Evolutionary conservation across 768 basidiomycete genomes (phyloP), one percentile per base, ranked within the genome.

Genomic region (Royoungia palumana): DNA sequence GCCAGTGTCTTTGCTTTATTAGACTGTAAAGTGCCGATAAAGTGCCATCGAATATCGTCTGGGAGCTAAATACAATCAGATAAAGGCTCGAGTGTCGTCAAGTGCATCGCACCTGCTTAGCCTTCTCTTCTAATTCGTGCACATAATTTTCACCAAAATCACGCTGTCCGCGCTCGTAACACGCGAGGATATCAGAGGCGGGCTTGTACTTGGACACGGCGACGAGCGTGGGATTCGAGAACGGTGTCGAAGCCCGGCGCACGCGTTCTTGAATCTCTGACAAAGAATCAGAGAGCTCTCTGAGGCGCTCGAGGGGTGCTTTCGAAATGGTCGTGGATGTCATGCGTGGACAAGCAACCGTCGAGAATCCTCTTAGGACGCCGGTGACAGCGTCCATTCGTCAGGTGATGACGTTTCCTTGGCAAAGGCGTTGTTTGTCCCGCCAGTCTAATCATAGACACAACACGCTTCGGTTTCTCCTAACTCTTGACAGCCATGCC

Each of bases 91-190:
- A 34, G 22, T 2, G n/a, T 21, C 27, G 24, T 6, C 5, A 22
- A 36, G 37, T 28, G 19, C 10, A 35, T 69, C 79, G 53, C 64
- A 89, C 88, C 60, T 77, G 72, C 49, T 71, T 72, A 0, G 93
- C 90, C 64, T 96, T 96, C 27, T 91, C 92, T 34, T 83, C 85
- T 52, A 98, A 69, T 60, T 98, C 94, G 57, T 94, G 87, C 11
- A 93, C 92, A 62, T 97, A 98, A 66, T 99, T 99, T 72, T 99
- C 96, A 7, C 96, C 96, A 62, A 98, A 99, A 66, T 95, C 91
- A 2, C 84, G 73, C 54, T 96, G 89, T 0, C 88, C 91, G 13
- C 76, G 74, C 42, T 87, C 77, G 62, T 89, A 90, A 56, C 92
- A 89, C 10, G 86, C 87, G 22, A 83, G 73, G 51, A 98, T 83